Evolutionary conservation across 1,284 basidiomycete genomes (phyloP).

Genomic region (Termitomyces sp.): DNA sequence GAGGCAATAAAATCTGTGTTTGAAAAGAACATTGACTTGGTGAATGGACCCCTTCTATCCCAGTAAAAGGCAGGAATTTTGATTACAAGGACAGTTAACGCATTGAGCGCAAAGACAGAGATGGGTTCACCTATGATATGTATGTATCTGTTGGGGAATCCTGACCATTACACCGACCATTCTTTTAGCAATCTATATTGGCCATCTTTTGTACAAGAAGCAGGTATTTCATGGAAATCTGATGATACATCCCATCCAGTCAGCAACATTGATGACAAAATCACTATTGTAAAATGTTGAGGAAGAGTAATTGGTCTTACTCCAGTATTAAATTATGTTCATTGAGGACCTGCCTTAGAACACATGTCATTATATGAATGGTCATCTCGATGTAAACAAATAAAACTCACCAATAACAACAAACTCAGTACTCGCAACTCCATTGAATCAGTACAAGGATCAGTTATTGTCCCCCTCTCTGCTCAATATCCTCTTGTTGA

Average conservation of each 20-base stretch:
- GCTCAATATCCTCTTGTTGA: conserved; percentile 4
- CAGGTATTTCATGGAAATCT: no score
- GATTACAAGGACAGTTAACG: neutral
- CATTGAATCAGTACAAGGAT: no score
- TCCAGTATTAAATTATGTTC: conserved; percentile 20
- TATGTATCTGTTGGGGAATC: conserved; percentile 26
- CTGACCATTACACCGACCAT: conserved; percentile 30
- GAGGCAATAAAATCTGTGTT: conserved; percentile 13
- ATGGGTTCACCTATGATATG: conserved; percentile 29
- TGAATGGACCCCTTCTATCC: conserved; percentile 7
- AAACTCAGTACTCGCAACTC: no score
- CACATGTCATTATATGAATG: conserved; percentile 22
- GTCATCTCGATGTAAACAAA: conserved; percentile 14
- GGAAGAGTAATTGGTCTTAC: conserved; percentile 13
- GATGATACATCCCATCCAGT: no score
- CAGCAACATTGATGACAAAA: neutral
- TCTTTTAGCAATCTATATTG: conserved; percentile 8
- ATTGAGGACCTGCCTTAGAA: conserved; percentile 15
- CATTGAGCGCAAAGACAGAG: conserved; percentile 24
- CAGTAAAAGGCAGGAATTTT: conserved; percentile 21
- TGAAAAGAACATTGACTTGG: conserved; percentile 19
- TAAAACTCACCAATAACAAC: neutral
- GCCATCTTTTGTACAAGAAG: neutral
- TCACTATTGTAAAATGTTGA: neutral
- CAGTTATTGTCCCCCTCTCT: no score